Percentiles rank a stretch among this genome's conserved stretches.
Evolutionary conservation across 306 rosid genomes (phyloP).

Genomic region (Quercus parvula): DNA sequence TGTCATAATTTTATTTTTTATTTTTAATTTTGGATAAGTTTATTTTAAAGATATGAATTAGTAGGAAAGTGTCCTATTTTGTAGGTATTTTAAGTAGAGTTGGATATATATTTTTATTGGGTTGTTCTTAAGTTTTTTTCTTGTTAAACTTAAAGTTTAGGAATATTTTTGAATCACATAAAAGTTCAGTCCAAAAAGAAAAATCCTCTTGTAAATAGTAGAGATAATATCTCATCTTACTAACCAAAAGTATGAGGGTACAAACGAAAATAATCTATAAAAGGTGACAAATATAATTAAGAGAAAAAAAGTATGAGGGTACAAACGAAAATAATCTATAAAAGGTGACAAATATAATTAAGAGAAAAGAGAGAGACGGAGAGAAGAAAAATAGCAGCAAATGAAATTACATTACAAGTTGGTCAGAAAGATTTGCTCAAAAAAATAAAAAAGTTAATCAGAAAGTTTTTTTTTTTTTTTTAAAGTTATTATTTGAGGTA

Average conservation of each 20-base stretch:
- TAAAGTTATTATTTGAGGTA: neutral
- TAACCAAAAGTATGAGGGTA: no score
- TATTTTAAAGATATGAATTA: no score
- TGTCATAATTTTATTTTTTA: no score
- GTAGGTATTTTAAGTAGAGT: no score
- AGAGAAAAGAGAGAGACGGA: neutral
- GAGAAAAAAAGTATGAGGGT: no score
- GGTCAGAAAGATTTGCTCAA: no score
- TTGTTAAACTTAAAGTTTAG: rapidly evolving
- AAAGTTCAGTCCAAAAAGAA: rapidly evolving
- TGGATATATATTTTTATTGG: rapidly evolving
- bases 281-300: neutral
- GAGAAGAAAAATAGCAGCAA: neutral
- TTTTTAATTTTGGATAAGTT: no score
- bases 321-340: neutral
- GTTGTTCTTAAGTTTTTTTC: rapidly evolving
- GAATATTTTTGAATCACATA: rapidly evolving
- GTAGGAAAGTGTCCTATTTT: no score
- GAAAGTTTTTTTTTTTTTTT: neutral
- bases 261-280: neutral
- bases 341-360: neutral
- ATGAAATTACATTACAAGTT: no score
- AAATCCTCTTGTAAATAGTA: no score
- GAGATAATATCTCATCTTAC: no score
- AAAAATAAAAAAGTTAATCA: neutral